Evolutionary conservation across 345 rosid genomes (phyloP), one percentile per base, ranked within the genome.

Genomic region (Citrus cavaleriei): DNA sequence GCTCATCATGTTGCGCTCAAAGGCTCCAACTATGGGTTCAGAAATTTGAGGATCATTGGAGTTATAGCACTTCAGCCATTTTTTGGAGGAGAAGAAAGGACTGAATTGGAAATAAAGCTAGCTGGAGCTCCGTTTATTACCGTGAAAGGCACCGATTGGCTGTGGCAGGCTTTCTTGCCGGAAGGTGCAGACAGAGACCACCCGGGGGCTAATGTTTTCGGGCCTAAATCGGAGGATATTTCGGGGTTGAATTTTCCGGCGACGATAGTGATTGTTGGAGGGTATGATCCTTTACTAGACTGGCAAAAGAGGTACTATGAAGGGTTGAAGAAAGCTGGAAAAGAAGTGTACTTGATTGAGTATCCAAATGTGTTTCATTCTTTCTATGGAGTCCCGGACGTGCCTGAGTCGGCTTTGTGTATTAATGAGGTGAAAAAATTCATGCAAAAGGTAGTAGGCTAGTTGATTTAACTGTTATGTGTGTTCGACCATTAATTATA

Each of bases 51-150:
- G 3, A 34, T 87, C 5, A 7, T 61, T 7, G 89, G 87, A 16
- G 34, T 81, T 24, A 40, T 83, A 34, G 81, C 81, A 5, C 74
- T 85, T 25, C 90, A 87, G 49, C 86, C 85, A 0, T 83, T 87
- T 61, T 87, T 85, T 13, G 86, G 87, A 5, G 87, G 86, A 7
- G 81, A 81, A 42, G 85, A 87, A 61, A 84, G 87, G 34, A 83
- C 85, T 0, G 82, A 75, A 58, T 72, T 85, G 7, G 85, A 85
- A 73, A 79, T 37, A 38, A 63, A 70, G 37, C 75, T 76, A 16
- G 59, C 21, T 0, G 73, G 72, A 18, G 61, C 70, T 2, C 66
- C 82, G 2, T 16, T 82, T 4, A 65, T 82, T 19, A 63, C 80
- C 3, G 38, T 74, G 77, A 28, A 71, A 14, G 54, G 67, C 1